Evolutionary conservation across 2,329 filamentous ascomycete genomes (phyloP).

Genomic region (Cladosporium sp.): DNA sequence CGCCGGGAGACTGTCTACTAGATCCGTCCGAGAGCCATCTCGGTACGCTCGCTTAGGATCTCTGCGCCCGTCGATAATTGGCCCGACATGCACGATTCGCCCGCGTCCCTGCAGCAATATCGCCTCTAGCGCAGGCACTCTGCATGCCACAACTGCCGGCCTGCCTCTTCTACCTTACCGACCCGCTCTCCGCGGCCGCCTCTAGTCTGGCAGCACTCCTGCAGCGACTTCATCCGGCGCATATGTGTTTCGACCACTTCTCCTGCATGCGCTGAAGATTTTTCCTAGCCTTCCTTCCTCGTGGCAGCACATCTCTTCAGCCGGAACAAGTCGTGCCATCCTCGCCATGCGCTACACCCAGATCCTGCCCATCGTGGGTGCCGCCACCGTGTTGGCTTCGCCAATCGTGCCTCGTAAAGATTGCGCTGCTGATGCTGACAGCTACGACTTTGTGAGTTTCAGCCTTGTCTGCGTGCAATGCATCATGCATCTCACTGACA

Average conservation of each 20-base stretch:
- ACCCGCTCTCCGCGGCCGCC: neutral
- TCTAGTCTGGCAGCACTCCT: neutral
- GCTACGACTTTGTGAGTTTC: slow-evolving; percentile 11
- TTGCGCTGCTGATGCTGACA: slow-evolving; percentile 5
- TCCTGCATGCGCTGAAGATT: neutral
- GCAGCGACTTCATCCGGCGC: slow-evolving; percentile 1
- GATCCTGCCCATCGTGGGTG: slow-evolving; percentile 1
- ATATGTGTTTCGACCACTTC: neutral
- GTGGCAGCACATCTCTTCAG: neutral
- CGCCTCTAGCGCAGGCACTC: slow-evolving; percentile 6
- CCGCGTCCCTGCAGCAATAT: neutral
- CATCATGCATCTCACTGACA: neutral
- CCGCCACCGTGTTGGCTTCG: slow-evolving; percentile 1
- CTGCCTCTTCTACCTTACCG: neutral
- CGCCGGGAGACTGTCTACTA: neutral
- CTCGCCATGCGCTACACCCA: slow-evolving; percentile 5
- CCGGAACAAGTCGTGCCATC: neutral
- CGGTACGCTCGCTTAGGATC: neutral
- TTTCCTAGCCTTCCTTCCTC: neutral
- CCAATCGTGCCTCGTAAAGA: slow-evolving; percentile 10
- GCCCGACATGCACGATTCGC: neutral
- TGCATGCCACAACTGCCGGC: slow-evolving; percentile 1
- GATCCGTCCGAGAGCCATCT: neutral
- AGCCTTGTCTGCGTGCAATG: no score
- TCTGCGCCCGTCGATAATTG: neutral